Percentiles rank a stretch among this genome's conserved stretches.
phyloP scores from a whole-genome alignment of 352 stramenopile genomes.

The Globisporangium cylindrosporum region DNA sequence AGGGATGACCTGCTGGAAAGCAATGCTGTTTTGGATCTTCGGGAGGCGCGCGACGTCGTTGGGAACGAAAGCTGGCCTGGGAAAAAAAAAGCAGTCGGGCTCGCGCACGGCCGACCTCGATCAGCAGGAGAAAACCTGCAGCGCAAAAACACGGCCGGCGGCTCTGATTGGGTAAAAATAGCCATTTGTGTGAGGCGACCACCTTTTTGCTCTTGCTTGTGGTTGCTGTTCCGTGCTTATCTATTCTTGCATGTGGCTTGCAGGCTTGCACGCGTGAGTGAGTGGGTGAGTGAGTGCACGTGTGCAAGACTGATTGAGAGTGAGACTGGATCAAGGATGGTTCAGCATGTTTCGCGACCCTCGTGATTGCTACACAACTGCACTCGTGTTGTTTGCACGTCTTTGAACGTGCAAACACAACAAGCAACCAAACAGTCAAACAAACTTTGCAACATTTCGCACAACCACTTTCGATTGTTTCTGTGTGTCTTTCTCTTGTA shows the following conservation, averaged over 20 bases:
- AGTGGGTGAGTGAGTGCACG: too few species aligned
- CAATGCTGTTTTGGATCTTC: not conserved
- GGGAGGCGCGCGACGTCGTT: not conserved
- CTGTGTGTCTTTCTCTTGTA: not conserved
- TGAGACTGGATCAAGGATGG: not conserved
- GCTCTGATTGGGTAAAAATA: conserved; percentile 12
- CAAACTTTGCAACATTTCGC: not conserved
- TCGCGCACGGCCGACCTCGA: conserved; percentile 16
- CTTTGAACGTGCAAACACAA: not conserved
- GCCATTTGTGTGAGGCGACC: not conserved
- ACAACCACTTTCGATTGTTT: not conserved
- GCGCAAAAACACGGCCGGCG: not conserved
- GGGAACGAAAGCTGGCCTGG: not conserved
- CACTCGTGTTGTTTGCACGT: not conserved
- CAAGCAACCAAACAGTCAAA: not conserved
- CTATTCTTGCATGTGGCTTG: not conserved
- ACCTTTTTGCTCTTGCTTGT: not conserved
- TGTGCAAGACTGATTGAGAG: not conserved
- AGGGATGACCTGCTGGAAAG: conserved; percentile 20
- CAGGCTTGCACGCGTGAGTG: not conserved
- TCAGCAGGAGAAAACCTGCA: not conserved
- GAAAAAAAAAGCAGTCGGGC: conserved; percentile 17
- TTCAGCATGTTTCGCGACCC: not conserved
- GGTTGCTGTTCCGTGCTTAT: not conserved
- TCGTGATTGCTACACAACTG: not conserved